Evolutionary conservation across 441 rosid genomes (phyloP).

Genomic region (Gossypium schwendimanii): DNA sequence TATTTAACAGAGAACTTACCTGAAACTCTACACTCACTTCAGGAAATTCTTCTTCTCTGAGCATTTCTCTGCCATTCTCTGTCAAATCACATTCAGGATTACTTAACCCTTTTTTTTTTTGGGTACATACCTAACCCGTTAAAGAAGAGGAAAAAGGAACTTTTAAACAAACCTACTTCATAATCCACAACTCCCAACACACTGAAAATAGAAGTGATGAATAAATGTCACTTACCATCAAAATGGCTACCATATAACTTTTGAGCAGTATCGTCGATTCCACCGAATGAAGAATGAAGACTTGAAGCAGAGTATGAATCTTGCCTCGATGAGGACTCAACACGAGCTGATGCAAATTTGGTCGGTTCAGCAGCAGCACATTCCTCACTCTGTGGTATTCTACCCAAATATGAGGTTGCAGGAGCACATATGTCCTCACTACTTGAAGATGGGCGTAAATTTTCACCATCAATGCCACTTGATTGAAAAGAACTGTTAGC

Average conservation of each 20-base stretch:
- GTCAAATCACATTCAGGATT: slow-evolving; percentile 20
- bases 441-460: slow-evolving; percentile 15
- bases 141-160: background rate
- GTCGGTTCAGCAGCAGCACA: slow-evolving; percentile 18
- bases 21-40: slow-evolving; percentile 65
- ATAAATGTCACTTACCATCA: slow-evolving; percentile 25
- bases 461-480: slow-evolving; percentile 31
- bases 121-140: slow-evolving; percentile 3
- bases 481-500: slow-evolving; percentile 27
- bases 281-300: slow-evolving; percentile 18
- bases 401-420: slow-evolving; percentile 15
- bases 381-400: slow-evolving; percentile 25
- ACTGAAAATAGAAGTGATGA: background rate
- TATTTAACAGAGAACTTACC: slow-evolving; percentile 26
- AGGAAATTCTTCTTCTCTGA: slow-evolving; percentile 48
- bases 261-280: slow-evolving; percentile 22
- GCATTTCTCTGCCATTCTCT: slow-evolving; percentile 35
- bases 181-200: background rate
- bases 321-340: slow-evolving; percentile 17
- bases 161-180: background rate
- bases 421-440: slow-evolving; percentile 24
- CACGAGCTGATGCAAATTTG: slow-evolving; percentile 15
- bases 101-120: too few species aligned
- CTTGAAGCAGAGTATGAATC: slow-evolving; percentile 25
- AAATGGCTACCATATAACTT: slow-evolving; percentile 15